Base-by-base conservation (phyloP, 1,284 basidiomycete genomes). In the Boletus nobilissimus region DNA sequence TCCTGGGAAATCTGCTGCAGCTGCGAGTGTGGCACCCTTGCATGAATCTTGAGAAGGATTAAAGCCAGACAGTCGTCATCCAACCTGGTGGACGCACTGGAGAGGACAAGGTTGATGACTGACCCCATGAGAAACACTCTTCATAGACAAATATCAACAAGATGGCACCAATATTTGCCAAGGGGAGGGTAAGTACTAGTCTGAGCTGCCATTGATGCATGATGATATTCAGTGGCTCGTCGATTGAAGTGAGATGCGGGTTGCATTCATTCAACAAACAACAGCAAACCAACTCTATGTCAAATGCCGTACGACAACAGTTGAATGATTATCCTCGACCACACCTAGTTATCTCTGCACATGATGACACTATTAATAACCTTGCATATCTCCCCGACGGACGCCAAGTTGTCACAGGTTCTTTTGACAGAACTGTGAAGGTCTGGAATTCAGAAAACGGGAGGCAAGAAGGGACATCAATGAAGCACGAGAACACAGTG, bases 11-110 rank as follows among this genome's bases (percentile, higher is more conserved):
- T 79, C 65, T 1, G 76, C 68, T 0, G 79, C 79, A 3, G 77
- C 43, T 11, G 76, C 79, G 22, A 78, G 79, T 9, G 79, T 79
- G 2, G 78, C 68, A 32, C 78, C 79, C 29, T 80, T 76, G 76
- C 71, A 32, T 72, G 77, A 38, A 79, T 60, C n/a, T 75, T 80
- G 68, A 80, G 71, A 38, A 76, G 78, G 6, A 79, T 63, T 79
- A 79, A 34, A 79, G 48, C 79, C 79, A 80, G 38, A 80, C 77
- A 9, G 78, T 80, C 29, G 64, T 67, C 79, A 80, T 79, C 76
- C 78, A 79, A 54, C 78, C 78, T 79, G n/a, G 22, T 57, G 22
- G 43, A 71, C 5, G 14, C 7, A 7, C 77, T 40, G 5, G 57
- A 68, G 38, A 64, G 13, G 8, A 32, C 2, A 39, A 19, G 22